A percentile compares a stretch with the other conserved stretches of the same genome.
These are phyloP conservation scores for Claviceps sp. DNA, from an alignment of 2,329 filamentous ascomycete genomes.

Conservation along the genomic window DNA sequence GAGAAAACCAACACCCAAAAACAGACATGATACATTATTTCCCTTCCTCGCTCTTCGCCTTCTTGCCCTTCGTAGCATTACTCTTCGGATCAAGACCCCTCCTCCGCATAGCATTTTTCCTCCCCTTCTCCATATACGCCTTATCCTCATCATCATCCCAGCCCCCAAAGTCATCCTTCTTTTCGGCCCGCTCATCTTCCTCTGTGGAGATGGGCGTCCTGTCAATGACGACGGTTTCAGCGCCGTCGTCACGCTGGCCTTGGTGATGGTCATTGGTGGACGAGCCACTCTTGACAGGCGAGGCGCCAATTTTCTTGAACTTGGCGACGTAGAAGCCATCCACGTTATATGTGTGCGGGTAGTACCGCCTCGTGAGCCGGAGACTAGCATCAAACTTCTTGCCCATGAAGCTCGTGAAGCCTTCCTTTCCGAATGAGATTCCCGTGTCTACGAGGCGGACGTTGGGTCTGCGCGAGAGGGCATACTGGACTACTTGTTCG, in stretches of 20 bases:
- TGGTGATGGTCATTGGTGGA: not conserved
- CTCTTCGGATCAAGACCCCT: constrained; percentile 62
- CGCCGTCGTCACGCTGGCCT: not conserved
- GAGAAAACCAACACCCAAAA: not conserved
- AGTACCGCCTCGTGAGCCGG: constrained; percentile 73
- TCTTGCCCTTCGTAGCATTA: constrained; percentile 18
- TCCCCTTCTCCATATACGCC: constrained; percentile 59
- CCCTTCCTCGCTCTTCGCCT: not conserved
- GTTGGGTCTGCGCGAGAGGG: constrained; percentile 80
- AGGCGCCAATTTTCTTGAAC: constrained; percentile 81
- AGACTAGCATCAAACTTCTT: constrained; percentile 83
- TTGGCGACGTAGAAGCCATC: constrained; percentile 98
- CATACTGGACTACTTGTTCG: constrained; percentile 88
- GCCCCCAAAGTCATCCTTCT: constrained; percentile 49
- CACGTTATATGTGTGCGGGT: constrained; percentile 85
- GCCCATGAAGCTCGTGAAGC: constrained; percentile 80
- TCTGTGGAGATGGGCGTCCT: constrained; percentile 50
- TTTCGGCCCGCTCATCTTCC: constrained; percentile 23
- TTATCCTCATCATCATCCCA: constrained; percentile 64
- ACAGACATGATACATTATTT: not conserved
- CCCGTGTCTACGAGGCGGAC: constrained; percentile 87
- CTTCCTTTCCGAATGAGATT: constrained; percentile 79
- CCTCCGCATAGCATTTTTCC: constrained; percentile 58
- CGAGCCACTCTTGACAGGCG: constrained; percentile 38
- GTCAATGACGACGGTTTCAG: constrained; percentile 38